phyloP scores from a whole-genome alignment of 73 alveolate species.

The Paramecium bursaria region DNA sequence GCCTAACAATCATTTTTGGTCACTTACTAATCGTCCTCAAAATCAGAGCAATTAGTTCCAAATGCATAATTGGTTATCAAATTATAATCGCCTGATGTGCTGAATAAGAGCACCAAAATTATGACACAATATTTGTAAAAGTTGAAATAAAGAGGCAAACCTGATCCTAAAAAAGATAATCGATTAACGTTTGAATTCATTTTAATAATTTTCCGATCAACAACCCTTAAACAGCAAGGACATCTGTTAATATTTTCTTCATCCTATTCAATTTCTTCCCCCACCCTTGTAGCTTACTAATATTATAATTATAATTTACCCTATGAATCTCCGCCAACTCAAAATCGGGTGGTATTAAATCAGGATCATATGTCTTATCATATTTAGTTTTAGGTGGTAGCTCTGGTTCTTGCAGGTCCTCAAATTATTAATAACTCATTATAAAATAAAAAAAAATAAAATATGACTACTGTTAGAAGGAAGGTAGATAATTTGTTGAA shows the following conservation, averaged over 20 bases:
- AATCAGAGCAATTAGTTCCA: constrained; percentile 1
- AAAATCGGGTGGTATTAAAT: constrained; percentile 12
- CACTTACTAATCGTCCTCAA: neutral
- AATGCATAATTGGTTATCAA: neutral
- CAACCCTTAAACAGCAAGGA: constrained; percentile 1
- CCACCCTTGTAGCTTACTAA: constrained; percentile 9
- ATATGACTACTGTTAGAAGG: too few relatives aligned
- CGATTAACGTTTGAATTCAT: neutral
- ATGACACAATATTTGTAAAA: neutral
- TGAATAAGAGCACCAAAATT: neutral
- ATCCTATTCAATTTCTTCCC: neutral
- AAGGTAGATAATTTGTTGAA: too few relatives aligned
- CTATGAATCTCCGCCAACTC: neutral
- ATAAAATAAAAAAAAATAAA: too few relatives aligned
- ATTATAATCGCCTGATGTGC: constrained; percentile 4
- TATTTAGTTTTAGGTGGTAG: too few relatives aligned
- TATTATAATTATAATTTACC: neutral
- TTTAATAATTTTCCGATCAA: neutral
- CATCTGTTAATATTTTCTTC: neutral
- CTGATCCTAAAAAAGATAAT: constrained; percentile 18
- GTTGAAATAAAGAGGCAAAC: neutral
- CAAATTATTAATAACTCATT: too few relatives aligned
- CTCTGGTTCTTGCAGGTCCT: too few relatives aligned
- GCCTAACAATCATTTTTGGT: constrained; percentile 2
- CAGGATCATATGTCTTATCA: constrained; percentile 6